These are phyloP conservation scores for Warburgia ugandensis DNA, from an alignment of 164 flowering plant genomes.

Conservation along the genomic window DNA sequence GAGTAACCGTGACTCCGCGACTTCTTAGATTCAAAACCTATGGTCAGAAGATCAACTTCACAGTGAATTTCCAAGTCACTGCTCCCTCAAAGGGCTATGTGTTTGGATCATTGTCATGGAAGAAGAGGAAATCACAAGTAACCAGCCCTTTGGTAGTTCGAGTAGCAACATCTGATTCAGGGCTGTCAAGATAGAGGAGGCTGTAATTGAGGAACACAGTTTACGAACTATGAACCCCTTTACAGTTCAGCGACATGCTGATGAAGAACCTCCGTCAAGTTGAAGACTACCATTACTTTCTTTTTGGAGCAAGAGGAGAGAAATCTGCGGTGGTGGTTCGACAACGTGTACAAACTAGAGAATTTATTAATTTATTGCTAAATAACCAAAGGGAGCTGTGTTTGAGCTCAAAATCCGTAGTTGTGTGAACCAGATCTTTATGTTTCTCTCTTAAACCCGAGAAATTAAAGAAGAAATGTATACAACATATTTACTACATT, in stretches of 20 bases:
- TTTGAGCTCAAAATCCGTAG: too few relatives aligned
- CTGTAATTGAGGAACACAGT: not conserved
- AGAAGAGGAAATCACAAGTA: conserved; percentile 31
- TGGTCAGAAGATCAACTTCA: conserved; percentile 51
- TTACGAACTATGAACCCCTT: conserved; percentile 1
- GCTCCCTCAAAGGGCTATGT: conserved; percentile 43
- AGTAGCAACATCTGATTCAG: conserved; percentile 16
- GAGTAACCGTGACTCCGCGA: conserved; percentile 47
- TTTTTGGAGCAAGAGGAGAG: not conserved
- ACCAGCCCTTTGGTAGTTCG: conserved; percentile 54
- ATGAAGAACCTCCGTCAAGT: not conserved
- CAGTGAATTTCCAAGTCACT: conserved; percentile 43
- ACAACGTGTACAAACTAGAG: not conserved
- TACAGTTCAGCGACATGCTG: not conserved
- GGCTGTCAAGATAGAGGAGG: conserved; percentile 1
- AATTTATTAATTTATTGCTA: conserved; percentile 1
- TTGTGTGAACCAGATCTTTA: too few relatives aligned
- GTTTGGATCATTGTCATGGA: conserved; percentile 67
- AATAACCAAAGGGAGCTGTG: not conserved
- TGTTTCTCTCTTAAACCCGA: not conserved
- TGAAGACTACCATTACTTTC: not conserved
- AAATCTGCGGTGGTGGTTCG: not conserved
- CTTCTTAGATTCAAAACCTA: conserved; percentile 32
- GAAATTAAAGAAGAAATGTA: not conserved
- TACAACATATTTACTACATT: not conserved